A percentile compares a stretch with the other conserved stretches of the same genome.
Conservation (phyloP, 768 basidiomycete genomes). For the Serendipita indica region DNA sequence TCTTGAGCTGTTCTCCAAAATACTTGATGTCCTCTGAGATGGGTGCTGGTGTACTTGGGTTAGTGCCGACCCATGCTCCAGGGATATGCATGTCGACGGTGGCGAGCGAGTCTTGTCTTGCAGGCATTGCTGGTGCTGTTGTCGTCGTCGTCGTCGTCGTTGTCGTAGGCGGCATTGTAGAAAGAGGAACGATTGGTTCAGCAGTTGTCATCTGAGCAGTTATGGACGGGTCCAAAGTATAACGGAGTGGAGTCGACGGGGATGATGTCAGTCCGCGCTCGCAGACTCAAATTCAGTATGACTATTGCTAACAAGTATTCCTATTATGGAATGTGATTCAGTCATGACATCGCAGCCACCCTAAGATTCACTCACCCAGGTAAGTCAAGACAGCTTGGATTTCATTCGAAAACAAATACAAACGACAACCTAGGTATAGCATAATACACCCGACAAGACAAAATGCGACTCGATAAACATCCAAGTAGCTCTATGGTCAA, state of each 20-base stretch:
- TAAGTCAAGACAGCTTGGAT: too few relatives aligned
- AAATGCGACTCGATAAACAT: too few relatives aligned
- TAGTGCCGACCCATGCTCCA: constrained; percentile 1
- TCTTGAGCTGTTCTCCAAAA: constrained; percentile 5
- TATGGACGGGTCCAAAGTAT: background rate
- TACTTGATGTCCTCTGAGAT: constrained; percentile 7
- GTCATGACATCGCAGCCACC: too few relatives aligned
- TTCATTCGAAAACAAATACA: too few relatives aligned
- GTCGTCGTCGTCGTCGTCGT: too few relatives aligned
- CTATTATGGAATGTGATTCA: too few relatives aligned
- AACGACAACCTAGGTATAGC: too few relatives aligned
- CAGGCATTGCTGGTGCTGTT: background rate
- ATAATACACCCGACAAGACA: too few relatives aligned
- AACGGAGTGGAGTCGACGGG: background rate
- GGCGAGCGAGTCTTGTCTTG: background rate
- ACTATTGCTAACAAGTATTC: too few relatives aligned
- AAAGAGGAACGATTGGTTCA: background rate
- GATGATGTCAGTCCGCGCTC: background rate
- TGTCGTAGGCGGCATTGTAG: background rate
- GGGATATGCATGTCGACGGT: constrained; percentile 8
- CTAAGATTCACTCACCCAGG: too few relatives aligned
- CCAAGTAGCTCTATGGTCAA: too few relatives aligned
- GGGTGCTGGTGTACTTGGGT: background rate
- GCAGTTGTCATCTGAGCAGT: background rate
- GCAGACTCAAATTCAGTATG: too few relatives aligned